Evolutionary conservation across 192 early-diverging fungal species (phyloP).

Genomic region (Linnemannia schmuckeri): DNA sequence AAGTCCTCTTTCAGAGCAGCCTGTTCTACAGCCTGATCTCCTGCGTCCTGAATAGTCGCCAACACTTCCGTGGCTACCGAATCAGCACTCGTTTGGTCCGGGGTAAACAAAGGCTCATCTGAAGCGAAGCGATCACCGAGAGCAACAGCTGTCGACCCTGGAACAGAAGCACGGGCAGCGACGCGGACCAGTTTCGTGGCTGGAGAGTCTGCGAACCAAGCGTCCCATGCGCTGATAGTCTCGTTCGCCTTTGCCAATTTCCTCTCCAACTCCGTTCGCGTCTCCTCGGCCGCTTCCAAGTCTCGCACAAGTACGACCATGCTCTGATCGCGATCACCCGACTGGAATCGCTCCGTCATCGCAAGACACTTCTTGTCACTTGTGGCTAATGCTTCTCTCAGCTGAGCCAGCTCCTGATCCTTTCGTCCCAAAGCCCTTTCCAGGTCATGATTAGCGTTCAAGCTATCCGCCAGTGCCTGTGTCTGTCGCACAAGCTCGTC

Average conservation of each 20-base stretch:
- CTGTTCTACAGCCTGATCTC: not conserved
- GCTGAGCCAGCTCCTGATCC: not conserved
- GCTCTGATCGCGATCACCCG: not conserved
- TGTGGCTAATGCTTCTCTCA: not conserved
- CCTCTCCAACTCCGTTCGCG: not conserved
- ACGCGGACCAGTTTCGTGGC: not conserved
- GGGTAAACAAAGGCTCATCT: not conserved
- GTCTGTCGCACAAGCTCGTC: not conserved
- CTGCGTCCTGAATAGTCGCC: conserved; percentile 3
- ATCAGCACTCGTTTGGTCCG: not conserved
- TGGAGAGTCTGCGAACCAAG: conserved; percentile 1
- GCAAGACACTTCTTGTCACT: not conserved
- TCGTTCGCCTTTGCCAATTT: not conserved
- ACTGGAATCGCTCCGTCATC: not conserved
- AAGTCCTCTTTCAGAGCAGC: conserved; percentile 7
- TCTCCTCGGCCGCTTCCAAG: not conserved
- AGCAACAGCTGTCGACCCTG: not conserved
- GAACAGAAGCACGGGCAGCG: not conserved
- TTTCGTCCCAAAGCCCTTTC: not conserved
- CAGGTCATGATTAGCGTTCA: not conserved
- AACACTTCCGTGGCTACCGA: not conserved
- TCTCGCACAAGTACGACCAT: not conserved
- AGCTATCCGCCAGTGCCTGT: not conserved
- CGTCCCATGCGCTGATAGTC: not conserved
- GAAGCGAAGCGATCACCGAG: not conserved